Conservation (phyloP, 768 basidiomycete genomes). For the Tricholoma terreum region DNA sequence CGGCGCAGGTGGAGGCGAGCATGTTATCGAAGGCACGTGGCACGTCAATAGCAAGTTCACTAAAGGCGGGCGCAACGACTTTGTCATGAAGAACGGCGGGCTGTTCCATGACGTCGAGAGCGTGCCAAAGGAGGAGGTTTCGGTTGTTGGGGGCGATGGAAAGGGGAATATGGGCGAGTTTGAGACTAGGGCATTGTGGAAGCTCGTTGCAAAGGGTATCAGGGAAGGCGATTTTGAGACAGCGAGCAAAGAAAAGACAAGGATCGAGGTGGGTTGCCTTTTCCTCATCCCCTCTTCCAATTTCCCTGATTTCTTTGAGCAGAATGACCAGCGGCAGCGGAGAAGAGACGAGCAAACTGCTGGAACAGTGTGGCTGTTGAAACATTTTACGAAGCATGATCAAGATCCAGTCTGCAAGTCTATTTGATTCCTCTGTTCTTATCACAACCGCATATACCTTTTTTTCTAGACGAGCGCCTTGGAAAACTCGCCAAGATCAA, state of each 20-base stretch:
- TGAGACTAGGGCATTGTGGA: slow-evolving; percentile 88
- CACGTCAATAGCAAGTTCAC: slow-evolving; percentile 58
- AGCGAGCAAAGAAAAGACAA: slow-evolving; percentile 84
- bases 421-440: neutral
- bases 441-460: neutral
- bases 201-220: slow-evolving; percentile 85
- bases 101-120: slow-evolving; percentile 74
- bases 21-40: slow-evolving; percentile 80
- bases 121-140: slow-evolving; percentile 71
- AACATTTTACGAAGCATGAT: slow-evolving; percentile 72
- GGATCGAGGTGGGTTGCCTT: slow-evolving; percentile 72
- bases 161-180: slow-evolving; percentile 68
- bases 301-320: slow-evolving; percentile 1
- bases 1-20: slow-evolving; percentile 28
- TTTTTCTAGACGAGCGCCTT: slow-evolving; percentile 57
- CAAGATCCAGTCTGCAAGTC: slow-evolving; percentile 71
- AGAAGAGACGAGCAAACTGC: slow-evolving; percentile 77
- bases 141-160: slow-evolving; percentile 51
- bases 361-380: slow-evolving; percentile 70
- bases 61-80: slow-evolving; percentile 23
- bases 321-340: slow-evolving; percentile 92
- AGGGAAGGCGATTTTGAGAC: slow-evolving; percentile 86
- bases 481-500: slow-evolving; percentile 57
- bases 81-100: slow-evolving; percentile 36
- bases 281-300: neutral